Base-by-base conservation (phyloP, 352 stramenopile species). In the Globisporangium lucens region DNA sequence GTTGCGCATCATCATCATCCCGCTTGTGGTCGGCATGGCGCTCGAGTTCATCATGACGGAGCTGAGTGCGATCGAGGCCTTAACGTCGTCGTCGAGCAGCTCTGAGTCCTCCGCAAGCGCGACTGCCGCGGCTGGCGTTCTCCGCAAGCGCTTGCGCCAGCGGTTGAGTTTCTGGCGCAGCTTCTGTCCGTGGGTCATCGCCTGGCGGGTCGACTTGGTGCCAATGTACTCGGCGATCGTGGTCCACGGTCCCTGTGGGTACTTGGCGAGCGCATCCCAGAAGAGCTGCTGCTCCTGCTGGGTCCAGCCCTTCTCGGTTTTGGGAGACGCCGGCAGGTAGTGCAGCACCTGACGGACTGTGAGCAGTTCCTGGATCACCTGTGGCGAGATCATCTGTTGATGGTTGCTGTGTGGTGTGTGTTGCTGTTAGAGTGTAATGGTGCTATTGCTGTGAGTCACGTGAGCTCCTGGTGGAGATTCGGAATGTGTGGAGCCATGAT, bases 111-210 rank as follows among this genome's bases (percentile, higher is more conserved):
- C 47, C 4, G 46, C 51, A 24, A 70, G 49, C 13, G 49, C 58
- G 47, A 64, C 8, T 15, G 65, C 58, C 0, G 58, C 58, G 1
- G 65, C 65, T 6, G 65, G 65, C 4, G 65, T 70, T 22, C 65
- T 68, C 2, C 75, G 70, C 13, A 82, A 43, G 46, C 73, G 75
- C 29, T 79, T 70, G 13, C 77, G 74, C 76, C 76, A 83, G 56
- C 76, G 76, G 24, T 73, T 77, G 43, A 84, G 73, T 52, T 87
- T 87, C 51, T 87, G 76, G 0, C 78, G 72, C 53, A 84, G 59
- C 46, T 87, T 87, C 66, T 87, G 78, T 2, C 70, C 78, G 43
- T 83, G 76, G 0, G 78, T 87, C 75, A 84, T 83, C 0, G 75
- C 71, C 60, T 87, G 78, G 12, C 76, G 78, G 0, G 78, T 76